A percentile compares a stretch with the other conserved stretches of the same genome.
Conservation (phyloP, 495 filamentous ascomycete species). For the Cudoniella acicularis region DNA sequence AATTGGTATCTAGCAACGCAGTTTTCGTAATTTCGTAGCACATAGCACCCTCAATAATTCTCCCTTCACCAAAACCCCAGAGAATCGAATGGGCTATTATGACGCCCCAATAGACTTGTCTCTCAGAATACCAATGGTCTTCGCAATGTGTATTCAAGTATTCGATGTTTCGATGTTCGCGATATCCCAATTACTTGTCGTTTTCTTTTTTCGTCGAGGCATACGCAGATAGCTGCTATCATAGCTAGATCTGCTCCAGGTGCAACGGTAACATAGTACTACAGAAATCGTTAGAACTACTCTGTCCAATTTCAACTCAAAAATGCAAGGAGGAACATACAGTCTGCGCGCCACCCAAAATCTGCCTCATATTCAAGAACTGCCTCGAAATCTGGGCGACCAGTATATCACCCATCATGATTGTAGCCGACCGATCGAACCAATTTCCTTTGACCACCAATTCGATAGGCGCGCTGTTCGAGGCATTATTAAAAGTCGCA, state of each 20-base stretch:
- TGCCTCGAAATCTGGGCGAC: conserved; percentile 55
- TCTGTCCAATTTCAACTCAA: neutral
- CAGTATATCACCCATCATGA: conserved; percentile 41
- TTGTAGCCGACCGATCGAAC: conserved; percentile 44
- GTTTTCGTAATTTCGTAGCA: neutral
- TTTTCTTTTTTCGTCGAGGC: conserved; percentile 61
- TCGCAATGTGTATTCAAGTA: too few relatives aligned
- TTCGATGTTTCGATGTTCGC: neutral
- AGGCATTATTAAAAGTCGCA: conserved; percentile 42
- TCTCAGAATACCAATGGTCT: too few relatives aligned
- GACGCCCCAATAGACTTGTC: too few relatives aligned
- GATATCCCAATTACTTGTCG: conserved; percentile 32
- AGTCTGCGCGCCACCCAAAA: conserved; percentile 55
- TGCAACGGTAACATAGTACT: conserved; percentile 54
- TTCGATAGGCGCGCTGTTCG: conserved; percentile 30
- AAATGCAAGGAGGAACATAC: neutral
- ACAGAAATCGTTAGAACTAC: neutral
- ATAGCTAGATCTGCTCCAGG: conserved; percentile 56
- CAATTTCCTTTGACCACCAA: conserved; percentile 47
- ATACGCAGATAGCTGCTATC: conserved; percentile 57
- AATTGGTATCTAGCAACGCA: neutral
- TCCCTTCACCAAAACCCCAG: too few relatives aligned
- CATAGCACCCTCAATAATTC: too few relatives aligned
- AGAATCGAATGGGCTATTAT: too few relatives aligned
- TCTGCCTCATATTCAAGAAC: conserved; percentile 47